Evolutionary conservation across 2,329 filamentous ascomycete genomes (phyloP).

Genomic region (Alternaria sp.): DNA sequence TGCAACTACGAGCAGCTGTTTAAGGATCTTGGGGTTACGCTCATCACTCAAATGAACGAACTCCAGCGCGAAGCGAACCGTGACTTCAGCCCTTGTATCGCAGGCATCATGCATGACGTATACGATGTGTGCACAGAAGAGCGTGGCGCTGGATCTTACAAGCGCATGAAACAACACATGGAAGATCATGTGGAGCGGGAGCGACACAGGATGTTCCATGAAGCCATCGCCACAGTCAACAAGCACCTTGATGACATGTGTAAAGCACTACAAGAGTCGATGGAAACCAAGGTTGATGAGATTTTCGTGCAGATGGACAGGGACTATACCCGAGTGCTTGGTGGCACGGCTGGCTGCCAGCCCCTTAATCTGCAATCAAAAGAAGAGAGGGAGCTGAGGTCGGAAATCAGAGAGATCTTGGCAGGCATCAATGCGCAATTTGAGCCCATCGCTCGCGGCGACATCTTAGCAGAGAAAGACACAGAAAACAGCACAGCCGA

Average conservation of each 20-base stretch:
- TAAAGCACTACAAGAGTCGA: constrained; percentile 50
- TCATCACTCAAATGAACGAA: constrained; percentile 50
- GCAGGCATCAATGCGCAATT: constrained; percentile 27
- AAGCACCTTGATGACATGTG: constrained; percentile 51
- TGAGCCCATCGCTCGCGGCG: constrained; percentile 27
- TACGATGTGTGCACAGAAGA: constrained; percentile 57
- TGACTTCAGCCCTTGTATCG: constrained; percentile 59
- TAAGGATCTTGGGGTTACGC: constrained; percentile 39
- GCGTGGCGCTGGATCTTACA: constrained; percentile 54
- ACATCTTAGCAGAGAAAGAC: constrained; percentile 1
- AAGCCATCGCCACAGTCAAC: constrained; percentile 53
- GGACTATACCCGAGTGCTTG: constrained; percentile 49
- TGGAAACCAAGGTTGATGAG: constrained; percentile 55
- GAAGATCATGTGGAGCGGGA: constrained; percentile 49
- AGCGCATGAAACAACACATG: constrained; percentile 62
- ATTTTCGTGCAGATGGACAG: constrained; percentile 46
- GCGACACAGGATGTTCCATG: constrained; percentile 58
- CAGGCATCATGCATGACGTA: constrained; percentile 52
- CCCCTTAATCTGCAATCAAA: constrained; percentile 8
- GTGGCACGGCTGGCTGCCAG: constrained; percentile 20
- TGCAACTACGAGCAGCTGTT: constrained; percentile 52
- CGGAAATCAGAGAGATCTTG: constrained; percentile 24
- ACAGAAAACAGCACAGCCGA: not conserved
- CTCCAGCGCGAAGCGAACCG: constrained; percentile 61
- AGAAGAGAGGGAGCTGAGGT: constrained; percentile 21